Evolutionary conservation across 2,329 filamentous ascomycete genomes (phyloP).

Genomic region (Lachnellula hyalina): DNA sequence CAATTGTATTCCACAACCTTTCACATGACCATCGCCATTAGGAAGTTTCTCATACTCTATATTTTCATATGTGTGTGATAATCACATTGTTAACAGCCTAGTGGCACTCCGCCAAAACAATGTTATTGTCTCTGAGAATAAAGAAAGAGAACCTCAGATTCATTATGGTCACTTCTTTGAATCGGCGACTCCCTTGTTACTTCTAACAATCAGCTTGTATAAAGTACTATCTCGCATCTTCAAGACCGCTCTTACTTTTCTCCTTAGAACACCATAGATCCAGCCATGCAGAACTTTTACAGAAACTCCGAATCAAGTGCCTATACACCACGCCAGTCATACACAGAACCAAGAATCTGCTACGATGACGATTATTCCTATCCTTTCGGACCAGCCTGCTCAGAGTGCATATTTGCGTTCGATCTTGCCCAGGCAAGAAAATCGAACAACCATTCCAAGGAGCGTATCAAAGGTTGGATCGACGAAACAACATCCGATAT

Average conservation of each 20-base stretch:
- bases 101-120: neutral
- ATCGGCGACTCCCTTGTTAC: neutral
- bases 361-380: conserved; percentile 10
- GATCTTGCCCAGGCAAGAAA: neutral
- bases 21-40: too few relatives aligned
- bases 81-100: too few relatives aligned
- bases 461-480: neutral
- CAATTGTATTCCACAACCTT: too few relatives aligned
- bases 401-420: neutral
- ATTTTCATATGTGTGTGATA: too few relatives aligned
- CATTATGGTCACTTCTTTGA: neutral
- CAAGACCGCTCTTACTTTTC: neutral
- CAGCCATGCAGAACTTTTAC: neutral
- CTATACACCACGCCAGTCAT: neutral
- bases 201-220: neutral
- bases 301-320: neutral
- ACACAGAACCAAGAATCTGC: conserved; percentile 10
- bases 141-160: neutral
- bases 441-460: neutral
- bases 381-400: conserved; percentile 11
- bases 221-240: neutral
- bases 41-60: too few relatives aligned
- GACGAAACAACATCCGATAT: neutral
- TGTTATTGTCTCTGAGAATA: neutral
- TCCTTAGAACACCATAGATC: neutral